Conservation (phyloP, 2,329 filamentous ascomycete genomes). For the Huntiella abstrusa region DNA sequence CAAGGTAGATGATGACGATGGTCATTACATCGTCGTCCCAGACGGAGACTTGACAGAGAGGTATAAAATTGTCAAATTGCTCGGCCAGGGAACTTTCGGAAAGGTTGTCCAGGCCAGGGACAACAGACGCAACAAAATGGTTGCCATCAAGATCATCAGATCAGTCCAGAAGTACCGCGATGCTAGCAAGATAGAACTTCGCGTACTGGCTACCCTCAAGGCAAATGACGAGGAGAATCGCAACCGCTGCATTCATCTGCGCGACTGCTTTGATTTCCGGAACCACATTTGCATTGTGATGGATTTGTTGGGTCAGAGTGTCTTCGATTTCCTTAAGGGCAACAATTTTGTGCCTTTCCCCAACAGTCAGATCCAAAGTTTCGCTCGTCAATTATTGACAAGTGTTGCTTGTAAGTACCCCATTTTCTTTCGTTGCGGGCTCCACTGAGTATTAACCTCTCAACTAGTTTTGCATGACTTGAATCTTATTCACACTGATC, state of each 20-base stretch:
- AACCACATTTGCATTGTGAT: slow-evolving; percentile 84
- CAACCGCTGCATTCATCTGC: slow-evolving; percentile 89
- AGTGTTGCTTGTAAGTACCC: slow-evolving; percentile 75
- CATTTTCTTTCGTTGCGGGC: too few relatives aligned
- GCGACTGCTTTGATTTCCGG: slow-evolving; percentile 92
- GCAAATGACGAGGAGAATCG: slow-evolving; percentile 82
- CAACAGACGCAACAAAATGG: slow-evolving; percentile 52
- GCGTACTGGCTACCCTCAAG: slow-evolving; percentile 78
- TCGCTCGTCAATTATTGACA: slow-evolving; percentile 90
- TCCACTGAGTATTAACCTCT: not conserved
- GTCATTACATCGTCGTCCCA: slow-evolving; percentile 85
- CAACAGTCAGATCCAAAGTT: slow-evolving; percentile 94
- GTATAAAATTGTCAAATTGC: slow-evolving; percentile 76
- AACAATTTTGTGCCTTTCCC: slow-evolving; percentile 94
- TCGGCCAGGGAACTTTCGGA: slow-evolving; percentile 94
- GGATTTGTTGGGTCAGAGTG: slow-evolving; percentile 73
- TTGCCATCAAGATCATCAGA: slow-evolving; percentile 94
- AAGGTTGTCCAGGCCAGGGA: slow-evolving; percentile 93
- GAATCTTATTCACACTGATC: slow-evolving; percentile 82
- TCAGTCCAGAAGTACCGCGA: slow-evolving; percentile 97
- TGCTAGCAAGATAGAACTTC: slow-evolving; percentile 81
- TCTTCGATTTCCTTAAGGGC: slow-evolving; percentile 94
- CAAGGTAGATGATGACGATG: slow-evolving; percentile 89
- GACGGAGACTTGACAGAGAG: slow-evolving; percentile 71
- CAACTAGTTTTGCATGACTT: slow-evolving; percentile 74